Evolutionary conservation across 192 early-diverging fungal genomes (phyloP).

Genomic region (Diversispora epigaea): DNA sequence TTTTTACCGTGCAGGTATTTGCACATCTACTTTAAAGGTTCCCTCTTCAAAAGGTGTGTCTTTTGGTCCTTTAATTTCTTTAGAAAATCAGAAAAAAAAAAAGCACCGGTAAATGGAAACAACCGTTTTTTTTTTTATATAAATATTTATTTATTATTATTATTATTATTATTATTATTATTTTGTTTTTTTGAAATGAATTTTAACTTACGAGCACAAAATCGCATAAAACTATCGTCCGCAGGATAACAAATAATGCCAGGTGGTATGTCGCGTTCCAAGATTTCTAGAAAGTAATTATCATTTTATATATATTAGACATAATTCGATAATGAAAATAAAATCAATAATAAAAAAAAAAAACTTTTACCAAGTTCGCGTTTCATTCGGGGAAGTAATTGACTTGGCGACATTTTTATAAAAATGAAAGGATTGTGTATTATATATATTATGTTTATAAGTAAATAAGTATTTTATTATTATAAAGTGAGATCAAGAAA

Average conservation of each 20-base stretch:
- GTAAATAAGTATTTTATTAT: too few relatives aligned
- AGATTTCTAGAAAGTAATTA: background rate
- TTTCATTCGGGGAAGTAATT: conserved; percentile 28
- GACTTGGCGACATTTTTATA: conserved; percentile 14
- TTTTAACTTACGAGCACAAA: conserved; percentile 56
- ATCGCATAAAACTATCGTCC: conserved; percentile 55
- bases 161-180: too few relatives aligned
- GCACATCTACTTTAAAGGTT: conserved; percentile 61
- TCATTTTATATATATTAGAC: background rate
- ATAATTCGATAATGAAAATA: background rate
- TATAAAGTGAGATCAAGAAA: too few relatives aligned
- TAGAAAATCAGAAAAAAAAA: background rate
- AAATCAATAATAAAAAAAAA: background rate
- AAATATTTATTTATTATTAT: too few relatives aligned
- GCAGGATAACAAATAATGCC: conserved; percentile 64
- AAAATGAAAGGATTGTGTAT: too few relatives aligned
- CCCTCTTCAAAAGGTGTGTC: conserved; percentile 70
- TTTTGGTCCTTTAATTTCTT: conserved; percentile 58
- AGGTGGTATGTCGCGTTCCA: conserved; percentile 44
- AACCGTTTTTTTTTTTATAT: background rate
- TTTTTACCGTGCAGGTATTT: conserved; percentile 49
- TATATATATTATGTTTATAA: too few relatives aligned
- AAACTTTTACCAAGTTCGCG: conserved; percentile 15
- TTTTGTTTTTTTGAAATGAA: background rate
- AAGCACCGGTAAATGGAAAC: background rate